phyloP scores from a whole-genome alignment of 805 yeast species.

The Wickerhamiella kurtzmanii region DNA sequence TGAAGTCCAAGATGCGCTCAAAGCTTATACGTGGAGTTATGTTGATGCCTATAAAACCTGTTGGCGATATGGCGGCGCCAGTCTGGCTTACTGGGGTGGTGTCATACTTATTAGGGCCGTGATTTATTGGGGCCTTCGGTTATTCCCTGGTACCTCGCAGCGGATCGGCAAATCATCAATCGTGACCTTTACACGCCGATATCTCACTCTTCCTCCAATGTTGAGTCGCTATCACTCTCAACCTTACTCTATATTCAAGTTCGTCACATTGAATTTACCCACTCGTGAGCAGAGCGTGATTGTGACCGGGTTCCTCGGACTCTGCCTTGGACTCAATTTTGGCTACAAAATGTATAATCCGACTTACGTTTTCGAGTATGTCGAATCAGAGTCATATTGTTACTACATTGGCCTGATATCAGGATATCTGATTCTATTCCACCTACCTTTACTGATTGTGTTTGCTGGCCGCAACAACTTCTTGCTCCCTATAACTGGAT shows the following conservation, averaged over 20 bases:
- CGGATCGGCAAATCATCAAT: background rate
- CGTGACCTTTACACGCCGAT: background rate
- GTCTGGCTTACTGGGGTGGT: slow-evolving; percentile 15
- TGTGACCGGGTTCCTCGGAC: slow-evolving; percentile 23
- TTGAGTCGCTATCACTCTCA: background rate
- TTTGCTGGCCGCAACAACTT: slow-evolving; percentile 65
- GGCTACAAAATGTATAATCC: slow-evolving; percentile 6
- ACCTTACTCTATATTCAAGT: background rate
- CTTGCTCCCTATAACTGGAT: slow-evolving; percentile 45
- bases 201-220: background rate
- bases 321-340: slow-evolving; percentile 24
- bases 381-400: slow-evolving; percentile 3
- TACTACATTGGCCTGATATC: slow-evolving; percentile 9
- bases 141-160: slow-evolving; percentile 4
- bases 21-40: background rate
- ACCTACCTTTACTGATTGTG: slow-evolving; percentile 20
- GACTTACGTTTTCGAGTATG: slow-evolving; percentile 6
- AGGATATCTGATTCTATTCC: slow-evolving; percentile 12
- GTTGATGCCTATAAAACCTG: background rate
- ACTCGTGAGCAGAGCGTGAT: slow-evolving; percentile 30
- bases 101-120: slow-evolving; percentile 5
- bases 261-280: slow-evolving; percentile 23
- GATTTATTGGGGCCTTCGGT: background rate
- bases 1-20: slow-evolving; percentile 5
- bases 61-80: slow-evolving; percentile 9